phyloP scores from a whole-genome alignment of 2,329 filamentous ascomycete genomes.

The Exophiala bonariae region DNA sequence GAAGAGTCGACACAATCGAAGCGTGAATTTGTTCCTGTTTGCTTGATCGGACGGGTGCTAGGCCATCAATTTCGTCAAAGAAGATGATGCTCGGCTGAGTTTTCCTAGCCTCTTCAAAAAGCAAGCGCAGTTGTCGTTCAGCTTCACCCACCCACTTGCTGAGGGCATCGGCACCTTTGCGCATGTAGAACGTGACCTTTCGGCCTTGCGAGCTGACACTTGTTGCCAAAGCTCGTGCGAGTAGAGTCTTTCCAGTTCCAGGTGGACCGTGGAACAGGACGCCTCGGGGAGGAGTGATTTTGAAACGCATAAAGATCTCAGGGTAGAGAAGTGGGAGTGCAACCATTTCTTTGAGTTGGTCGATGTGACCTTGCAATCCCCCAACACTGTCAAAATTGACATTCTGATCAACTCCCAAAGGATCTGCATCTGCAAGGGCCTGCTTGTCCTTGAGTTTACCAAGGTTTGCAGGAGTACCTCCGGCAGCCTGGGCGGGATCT shows the following conservation, averaged over 20 bases:
- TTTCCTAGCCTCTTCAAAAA: slow-evolving; percentile 94
- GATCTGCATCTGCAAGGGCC: slow-evolving; percentile 88
- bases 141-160: slow-evolving; percentile 99
- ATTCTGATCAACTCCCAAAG: slow-evolving; percentile 85
- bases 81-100: slow-evolving; percentile 99
- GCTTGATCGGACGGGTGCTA: slow-evolving; percentile 92
- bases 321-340: slow-evolving; percentile 91
- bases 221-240: slow-evolving; percentile 88
- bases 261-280: slow-evolving; percentile 96
- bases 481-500: slow-evolving; percentile 55
- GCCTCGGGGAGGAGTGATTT: slow-evolving; percentile 90
- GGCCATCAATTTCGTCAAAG: slow-evolving; percentile 97
- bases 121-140: slow-evolving; percentile 85
- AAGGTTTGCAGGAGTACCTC: slow-evolving; percentile 74
- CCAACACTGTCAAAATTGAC: slow-evolving; percentile 95
- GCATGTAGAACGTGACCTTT: slow-evolving; percentile 99
- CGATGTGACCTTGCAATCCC: slow-evolving; percentile 88
- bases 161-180: slow-evolving; percentile 93
- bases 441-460: slow-evolving; percentile 94
- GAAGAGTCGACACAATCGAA: slow-evolving; percentile 91
- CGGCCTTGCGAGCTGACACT: slow-evolving; percentile 84
- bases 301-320: slow-evolving; percentile 86
- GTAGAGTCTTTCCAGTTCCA: slow-evolving; percentile 95
- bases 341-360: slow-evolving; percentile 98
- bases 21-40: slow-evolving; percentile 99